A percentile compares a stretch with the other conserved stretches of the same genome.
Conservation (phyloP, 148 eudicot genomes). For the Chenopodium berlandieri region DNA sequence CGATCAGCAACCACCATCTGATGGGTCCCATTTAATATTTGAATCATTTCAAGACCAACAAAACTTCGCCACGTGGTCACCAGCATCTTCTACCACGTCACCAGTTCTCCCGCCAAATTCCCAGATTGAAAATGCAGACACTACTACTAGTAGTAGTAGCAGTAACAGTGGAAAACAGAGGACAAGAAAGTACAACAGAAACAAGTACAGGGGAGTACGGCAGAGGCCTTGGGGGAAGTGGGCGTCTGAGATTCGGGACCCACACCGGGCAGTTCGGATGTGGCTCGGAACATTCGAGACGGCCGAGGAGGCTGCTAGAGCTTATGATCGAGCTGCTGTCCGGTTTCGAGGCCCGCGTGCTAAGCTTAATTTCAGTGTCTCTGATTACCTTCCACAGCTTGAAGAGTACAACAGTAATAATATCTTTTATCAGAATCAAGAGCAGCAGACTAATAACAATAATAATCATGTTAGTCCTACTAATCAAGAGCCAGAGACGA, state of each 20-base stretch:
- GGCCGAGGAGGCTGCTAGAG: not conserved
- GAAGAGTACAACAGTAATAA: not conserved
- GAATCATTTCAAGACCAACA: not conserved
- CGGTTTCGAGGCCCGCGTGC: conserved; percentile 9
- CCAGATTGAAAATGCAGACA: not conserved
- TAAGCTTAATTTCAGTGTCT: conserved; percentile 48
- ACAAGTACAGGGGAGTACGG: not conserved
- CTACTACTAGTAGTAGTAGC: not conserved
- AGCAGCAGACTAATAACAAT: not conserved
- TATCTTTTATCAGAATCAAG: not conserved
- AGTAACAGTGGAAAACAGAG: not conserved
- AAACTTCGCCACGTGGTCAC: not conserved
- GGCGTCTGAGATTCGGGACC: not conserved
- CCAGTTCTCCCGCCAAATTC: conserved; percentile 18
- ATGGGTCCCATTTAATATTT: not conserved
- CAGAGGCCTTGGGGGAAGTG: not conserved
- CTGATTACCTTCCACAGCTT: conserved; percentile 28
- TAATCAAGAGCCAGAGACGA: not conserved
- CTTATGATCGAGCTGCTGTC: not conserved
- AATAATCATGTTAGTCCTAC: not conserved
- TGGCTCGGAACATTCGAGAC: not conserved
- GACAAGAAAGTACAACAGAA: not conserved
- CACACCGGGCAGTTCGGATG: not conserved
- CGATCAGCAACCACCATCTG: not conserved
- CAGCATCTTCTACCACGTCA: conserved; percentile 16